Evolutionary conservation across 306 rosid genomes (phyloP).

Genomic region (Begonia masoniana): DNA sequence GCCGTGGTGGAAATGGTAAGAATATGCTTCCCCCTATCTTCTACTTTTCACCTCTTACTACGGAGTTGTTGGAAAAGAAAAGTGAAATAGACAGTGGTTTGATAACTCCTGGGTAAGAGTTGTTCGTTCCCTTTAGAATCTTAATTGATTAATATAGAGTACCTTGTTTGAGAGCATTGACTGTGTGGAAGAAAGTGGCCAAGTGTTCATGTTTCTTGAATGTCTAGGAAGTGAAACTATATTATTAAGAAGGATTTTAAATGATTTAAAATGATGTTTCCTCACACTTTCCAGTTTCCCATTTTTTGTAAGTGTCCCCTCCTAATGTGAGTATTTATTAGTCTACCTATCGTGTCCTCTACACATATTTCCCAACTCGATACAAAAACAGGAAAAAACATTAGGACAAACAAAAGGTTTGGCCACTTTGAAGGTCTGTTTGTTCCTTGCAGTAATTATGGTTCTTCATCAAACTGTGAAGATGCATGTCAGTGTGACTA

Average conservation of each 20-base stretch:
- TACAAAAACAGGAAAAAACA: too few species aligned
- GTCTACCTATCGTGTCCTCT: too few species aligned
- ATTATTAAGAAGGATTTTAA: background rate
- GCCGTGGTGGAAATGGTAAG: conserved; percentile 89
- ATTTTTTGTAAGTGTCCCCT: background rate
- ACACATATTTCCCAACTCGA: too few species aligned
- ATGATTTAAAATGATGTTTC: background rate
- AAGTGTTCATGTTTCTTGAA: background rate
- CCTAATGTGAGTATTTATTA: background rate
- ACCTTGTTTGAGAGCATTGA: background rate
- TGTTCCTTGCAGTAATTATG: too few species aligned
- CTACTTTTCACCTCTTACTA: background rate
- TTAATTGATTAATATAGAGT: background rate
- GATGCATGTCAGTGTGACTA: too few species aligned
- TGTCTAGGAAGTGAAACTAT: background rate
- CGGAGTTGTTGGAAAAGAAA: background rate
- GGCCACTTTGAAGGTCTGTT: too few species aligned
- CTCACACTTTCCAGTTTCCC: background rate
- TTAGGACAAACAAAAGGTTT: too few species aligned
- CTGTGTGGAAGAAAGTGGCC: background rate
- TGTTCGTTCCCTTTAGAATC: too few species aligned
- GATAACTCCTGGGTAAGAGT: too few species aligned
- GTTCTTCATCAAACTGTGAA: too few species aligned
- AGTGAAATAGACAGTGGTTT: background rate
- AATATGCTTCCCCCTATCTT: background rate